Base-by-base conservation (phyloP, 345 rosid species). In the Linum trigynum region DNA sequence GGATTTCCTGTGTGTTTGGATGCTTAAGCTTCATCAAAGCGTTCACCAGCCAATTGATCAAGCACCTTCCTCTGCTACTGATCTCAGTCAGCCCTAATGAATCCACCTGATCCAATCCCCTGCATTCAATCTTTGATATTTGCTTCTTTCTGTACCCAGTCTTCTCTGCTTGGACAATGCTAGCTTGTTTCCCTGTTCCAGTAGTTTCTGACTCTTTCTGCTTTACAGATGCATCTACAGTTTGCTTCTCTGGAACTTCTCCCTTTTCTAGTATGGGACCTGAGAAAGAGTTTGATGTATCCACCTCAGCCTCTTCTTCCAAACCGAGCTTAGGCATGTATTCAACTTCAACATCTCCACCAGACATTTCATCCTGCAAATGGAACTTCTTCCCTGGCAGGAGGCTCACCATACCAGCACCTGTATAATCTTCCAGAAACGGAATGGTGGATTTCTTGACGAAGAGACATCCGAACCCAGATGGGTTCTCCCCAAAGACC, bases 381-480 rank as follows among this genome's bases (percentile, higher is more conserved):
- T 55, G 66, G 41, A 75, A 72, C 56, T 75, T 75, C 65, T 79
- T 79, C 5, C 79, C 77, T 9, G 83, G 91, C 57, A 86, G 76
- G 23, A 92, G 88, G 65, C 85, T 82, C 17, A 92, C 84, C 78
- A 88, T 85, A 50, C 98, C 97, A 65, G 87, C 64, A 38, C 81
- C 56, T 2, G 75, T 68, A 32, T 83, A 77, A 57, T 79, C 82
- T 69, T 82, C 89, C 63, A 92, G 74, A 70, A 81, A 35, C 3
- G 86, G 63, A 59, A 83, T 65, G 6, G 82, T 78, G 0, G 97
- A 83, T 82, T 84, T 92, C 76, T 92, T 92, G 57, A 86, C 96
- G 67, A 92, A 84, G 65, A 92, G 83, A 81, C 98, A 92, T 42
- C 96, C 97, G 50, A 90, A 92, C 67, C 98, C 97, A 0, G 97